Evolutionary conservation across 2,329 filamentous ascomycete genomes (phyloP), one percentile per base, ranked within the genome.

Genomic region (Pseudogymnoascus sp.): DNA sequence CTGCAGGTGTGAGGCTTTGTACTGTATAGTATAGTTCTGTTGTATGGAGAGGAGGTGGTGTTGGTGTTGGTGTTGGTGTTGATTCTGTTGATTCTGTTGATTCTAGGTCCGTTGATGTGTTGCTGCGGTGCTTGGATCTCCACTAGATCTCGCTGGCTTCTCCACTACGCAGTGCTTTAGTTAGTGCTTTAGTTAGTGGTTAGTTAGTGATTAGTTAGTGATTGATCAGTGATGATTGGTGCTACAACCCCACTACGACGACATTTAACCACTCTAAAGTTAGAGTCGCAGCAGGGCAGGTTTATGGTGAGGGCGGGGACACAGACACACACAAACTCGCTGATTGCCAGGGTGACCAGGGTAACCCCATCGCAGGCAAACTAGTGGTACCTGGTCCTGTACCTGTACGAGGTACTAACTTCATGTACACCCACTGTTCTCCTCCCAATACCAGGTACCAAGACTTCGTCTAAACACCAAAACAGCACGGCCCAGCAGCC

Each of bases 261-360:
- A 29, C 44, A 50, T 50, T 23, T 50, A 50, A 29, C 44, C 44
- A 50, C 44, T 50, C 44, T 33, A 33, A 33, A 33, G 31, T 50
- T 50, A 50, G 42, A 46, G 21, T 46, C 11, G 10, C n/a, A n/a
- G 11, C 42, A 46, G 42, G 5, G 19, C 42, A 46, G 11, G 21
- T 26, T 46, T 46, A 38, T 38, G 40, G 40, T 44, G 40, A 44
- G 19, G 9, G 40, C 40, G 40, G 40, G 17, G 40, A 44, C 40
- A 21, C 10, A 10, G 40, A 26, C 15, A 26, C 11, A 26, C n/a
- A 46, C 21, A 46, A 11, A 29, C 31, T 33, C 31, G 15, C 15
- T 50, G 44, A 50, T 50, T 50, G 44, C 44, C 44, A 50, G 44
- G 44, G 44, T 50, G 44, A 50, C 44, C 44, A 50, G 31, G 26